Conservation (phyloP, 2,329 filamentous ascomycete species). For the Colletotrichum eremochloae region DNA sequence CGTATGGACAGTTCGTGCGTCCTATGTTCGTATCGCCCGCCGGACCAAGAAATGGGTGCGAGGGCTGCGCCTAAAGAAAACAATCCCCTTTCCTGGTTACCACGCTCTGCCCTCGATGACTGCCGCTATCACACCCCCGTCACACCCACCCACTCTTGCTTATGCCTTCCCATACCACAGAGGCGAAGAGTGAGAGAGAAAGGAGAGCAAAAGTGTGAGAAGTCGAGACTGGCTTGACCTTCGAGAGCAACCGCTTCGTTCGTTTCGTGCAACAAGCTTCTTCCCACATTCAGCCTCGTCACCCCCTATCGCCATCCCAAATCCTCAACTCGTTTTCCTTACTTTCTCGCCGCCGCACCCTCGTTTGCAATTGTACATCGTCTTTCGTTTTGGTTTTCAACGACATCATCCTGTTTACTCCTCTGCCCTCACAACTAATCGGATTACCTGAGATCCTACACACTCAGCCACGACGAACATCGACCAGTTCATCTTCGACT, state of each 20-base stretch:
- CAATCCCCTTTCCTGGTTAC: slow-evolving; percentile 42
- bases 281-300: slow-evolving; percentile 13
- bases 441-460: background rate
- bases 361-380: slow-evolving; percentile 38
- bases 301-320: slow-evolving; percentile 22
- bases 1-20: slow-evolving; percentile 38
- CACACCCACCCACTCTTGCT: slow-evolving; percentile 3
- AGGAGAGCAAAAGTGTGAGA: slow-evolving; percentile 14
- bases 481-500: slow-evolving; percentile 2
- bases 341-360: slow-evolving; percentile 31
- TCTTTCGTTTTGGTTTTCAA: slow-evolving; percentile 33
- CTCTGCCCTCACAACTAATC: slow-evolving; percentile 29
- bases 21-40: slow-evolving; percentile 27
- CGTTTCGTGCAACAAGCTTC: slow-evolving; percentile 31
- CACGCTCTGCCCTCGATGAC: slow-evolving; percentile 8
- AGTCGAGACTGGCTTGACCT: slow-evolving; percentile 11
- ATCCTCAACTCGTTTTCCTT: slow-evolving; percentile 19
- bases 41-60: slow-evolving; percentile 11
- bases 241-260: slow-evolving; percentile 27
- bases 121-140: slow-evolving; percentile 25
- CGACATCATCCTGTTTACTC: slow-evolving; percentile 13
- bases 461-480: background rate
- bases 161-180: slow-evolving; percentile 29
- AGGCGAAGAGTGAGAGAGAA: slow-evolving; percentile 13
- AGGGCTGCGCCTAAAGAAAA: slow-evolving; percentile 39